Base-by-base conservation (phyloP, 2,329 filamentous ascomycete genomes). In the Arthrinium puccinioides region DNA sequence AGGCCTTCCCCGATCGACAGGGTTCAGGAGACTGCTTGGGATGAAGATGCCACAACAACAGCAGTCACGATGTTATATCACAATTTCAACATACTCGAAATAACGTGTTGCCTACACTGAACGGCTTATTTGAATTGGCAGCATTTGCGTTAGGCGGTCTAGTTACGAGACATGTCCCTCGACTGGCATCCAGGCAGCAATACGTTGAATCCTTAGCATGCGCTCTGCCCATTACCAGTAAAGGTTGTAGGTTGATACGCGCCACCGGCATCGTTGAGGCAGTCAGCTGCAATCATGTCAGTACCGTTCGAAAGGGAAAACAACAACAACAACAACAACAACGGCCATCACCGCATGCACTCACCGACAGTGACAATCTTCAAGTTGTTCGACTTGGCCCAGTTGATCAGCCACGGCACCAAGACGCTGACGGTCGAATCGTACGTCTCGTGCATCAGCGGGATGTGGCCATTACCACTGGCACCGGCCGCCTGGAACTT, bases 391-490 rank as follows among this genome's bases (percentile, higher is more conserved):
- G 59, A 57, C 50, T 63, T 61, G 0, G 69, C 69, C 69, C 68
- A 72, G 50, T 66, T 61, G 39, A 74, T 63, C 42, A 74, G 50
- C 60, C 66, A 73, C 9, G 61, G 63, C 4, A 69, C 71, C 19
- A 76, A 54, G 5, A 63, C 63, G 16, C 62, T 59, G 9, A 70
- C 70, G 1, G 71, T 74, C 21, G 57, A 56, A 19, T 62, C 53
- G 44, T 75, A 73, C 2, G 66, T 68, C 63, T 75, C 72, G 49
- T 76, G 72, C 61, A 72, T 74, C 46, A 80, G 71, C 18, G 69
- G 64, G 39, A 82, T 71, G 52, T 75, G 76, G 11, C 67, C 66
- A 21, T 63, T 62, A 9, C 63, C 67, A 6, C 49, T 38, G 4
- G 68, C 52, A 11, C 66, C 64, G 4, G 63, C 65, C 26, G 54